Conservation (phyloP, 345 rosid genomes). For the Corymbia maculata region DNA sequence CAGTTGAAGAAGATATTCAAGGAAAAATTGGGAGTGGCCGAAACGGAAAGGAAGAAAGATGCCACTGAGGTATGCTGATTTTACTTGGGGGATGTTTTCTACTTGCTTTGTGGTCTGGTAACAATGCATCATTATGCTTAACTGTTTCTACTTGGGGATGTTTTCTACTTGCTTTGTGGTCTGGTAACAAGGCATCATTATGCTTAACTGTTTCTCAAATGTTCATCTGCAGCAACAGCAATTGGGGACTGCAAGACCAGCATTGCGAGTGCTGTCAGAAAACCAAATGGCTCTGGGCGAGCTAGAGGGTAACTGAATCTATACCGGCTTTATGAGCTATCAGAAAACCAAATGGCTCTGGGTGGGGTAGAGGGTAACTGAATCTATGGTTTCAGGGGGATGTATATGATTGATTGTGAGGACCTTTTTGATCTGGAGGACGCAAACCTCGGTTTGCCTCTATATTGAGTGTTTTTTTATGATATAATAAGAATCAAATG, state of each 20-base stretch:
- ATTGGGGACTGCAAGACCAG: neutral
- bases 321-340: neutral
- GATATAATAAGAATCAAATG: neutral
- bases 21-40: neutral
- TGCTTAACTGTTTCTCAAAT: neutral
- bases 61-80: neutral
- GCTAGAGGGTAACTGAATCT: neutral
- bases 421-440: neutral
- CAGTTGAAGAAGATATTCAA: conserved; percentile 5
- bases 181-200: neutral
- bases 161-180: neutral
- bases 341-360: neutral
- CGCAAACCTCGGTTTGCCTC: neutral
- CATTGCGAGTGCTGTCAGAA: neutral
- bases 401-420: neutral
- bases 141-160: neutral
- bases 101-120: neutral
- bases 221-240: neutral
- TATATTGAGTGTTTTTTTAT: neutral
- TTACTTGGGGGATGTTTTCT: neutral
- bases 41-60: neutral
- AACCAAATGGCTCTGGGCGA: neutral
- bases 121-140: neutral
- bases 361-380: neutral
- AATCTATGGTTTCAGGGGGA: neutral